Conservation (phyloP, 768 basidiomycete genomes). For the Mrakia blollopis region DNA sequence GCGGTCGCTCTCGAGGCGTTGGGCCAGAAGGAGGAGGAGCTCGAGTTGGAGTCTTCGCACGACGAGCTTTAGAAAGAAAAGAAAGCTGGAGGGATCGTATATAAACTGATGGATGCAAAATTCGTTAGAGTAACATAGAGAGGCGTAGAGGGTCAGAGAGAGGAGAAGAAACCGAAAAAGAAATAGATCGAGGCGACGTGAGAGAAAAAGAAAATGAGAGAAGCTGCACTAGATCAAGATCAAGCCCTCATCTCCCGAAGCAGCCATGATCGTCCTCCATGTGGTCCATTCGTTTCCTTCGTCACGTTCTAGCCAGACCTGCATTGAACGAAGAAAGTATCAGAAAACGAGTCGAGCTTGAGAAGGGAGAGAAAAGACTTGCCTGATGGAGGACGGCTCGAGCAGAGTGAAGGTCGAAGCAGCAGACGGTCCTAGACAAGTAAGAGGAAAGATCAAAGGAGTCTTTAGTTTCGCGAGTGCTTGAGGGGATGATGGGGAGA, state of each 20-base stretch:
- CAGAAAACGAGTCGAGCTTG: neutral
- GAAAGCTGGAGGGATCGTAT: neutral
- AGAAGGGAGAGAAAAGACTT: neutral
- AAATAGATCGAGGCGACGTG: too few relatives aligned
- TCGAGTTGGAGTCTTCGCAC: neutral
- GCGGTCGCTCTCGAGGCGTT: neutral
- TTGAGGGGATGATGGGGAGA: neutral
- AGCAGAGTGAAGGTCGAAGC: neutral
- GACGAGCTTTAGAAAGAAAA: neutral
- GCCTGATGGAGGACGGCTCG: neutral
- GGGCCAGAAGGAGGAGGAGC: neutral
- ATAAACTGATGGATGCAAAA: neutral
- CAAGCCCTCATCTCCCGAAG: neutral
- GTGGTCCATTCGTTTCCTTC: neutral
- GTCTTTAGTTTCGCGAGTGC: neutral
- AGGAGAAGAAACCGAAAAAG: too few relatives aligned
- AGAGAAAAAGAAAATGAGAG: too few relatives aligned
- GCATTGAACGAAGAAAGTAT: neutral
- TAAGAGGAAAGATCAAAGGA: neutral
- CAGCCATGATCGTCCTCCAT: neutral
- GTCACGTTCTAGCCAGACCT: slow-evolving; percentile 1
- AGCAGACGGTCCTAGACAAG: neutral
- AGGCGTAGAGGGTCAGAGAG: too few relatives aligned
- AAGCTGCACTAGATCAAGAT: neutral
- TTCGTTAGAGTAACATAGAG: too few relatives aligned